Evolutionary conservation across 768 basidiomycete species (phyloP).

Genomic region (Lactarius akahatsu): DNA sequence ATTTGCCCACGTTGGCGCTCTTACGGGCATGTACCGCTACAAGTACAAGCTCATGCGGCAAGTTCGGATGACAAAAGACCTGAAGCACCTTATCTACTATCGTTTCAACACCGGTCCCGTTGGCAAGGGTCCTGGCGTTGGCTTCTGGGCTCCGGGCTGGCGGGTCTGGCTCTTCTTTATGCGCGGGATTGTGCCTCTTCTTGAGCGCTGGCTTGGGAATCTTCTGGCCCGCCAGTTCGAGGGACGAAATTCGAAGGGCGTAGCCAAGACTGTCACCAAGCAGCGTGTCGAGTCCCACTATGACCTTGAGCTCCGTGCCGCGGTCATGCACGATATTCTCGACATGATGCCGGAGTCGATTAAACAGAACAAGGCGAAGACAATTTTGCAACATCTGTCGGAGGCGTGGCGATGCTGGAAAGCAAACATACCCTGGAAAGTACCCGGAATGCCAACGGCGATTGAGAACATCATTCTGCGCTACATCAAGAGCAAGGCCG

Average conservation of each 20-base stretch:
- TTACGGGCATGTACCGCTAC: conserved; percentile 99
- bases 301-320: conserved; percentile 94
- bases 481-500: conserved; percentile 99
- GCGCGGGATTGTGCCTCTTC: conserved; percentile 95
- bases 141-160: conserved; percentile 99
- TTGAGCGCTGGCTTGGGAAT: conserved; percentile 97
- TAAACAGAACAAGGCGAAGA: conserved; percentile 99
- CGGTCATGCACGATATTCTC: conserved; percentile 99
- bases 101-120: conserved; percentile 99
- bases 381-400: conserved; percentile 95
- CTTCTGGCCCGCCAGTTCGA: conserved; percentile 98
- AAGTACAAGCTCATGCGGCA: conserved; percentile 99
- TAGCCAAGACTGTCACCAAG: conserved; percentile 98
- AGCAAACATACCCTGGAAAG: conserved; percentile 98
- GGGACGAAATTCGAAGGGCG: conserved; percentile 93
- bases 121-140: conserved; percentile 97
- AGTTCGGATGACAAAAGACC: conserved; percentile 98
- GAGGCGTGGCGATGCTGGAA: conserved; percentile 99
- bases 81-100: conserved; percentile 98
- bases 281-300: conserved; percentile 99
- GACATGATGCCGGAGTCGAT: conserved; percentile 99
- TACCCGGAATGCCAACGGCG: conserved; percentile 98
- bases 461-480: conserved; percentile 99
- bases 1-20: conserved; percentile 93
- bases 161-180: conserved; percentile 99